Base-by-base conservation (phyloP, 257 asterid species). In the Forsythia viridissima region DNA sequence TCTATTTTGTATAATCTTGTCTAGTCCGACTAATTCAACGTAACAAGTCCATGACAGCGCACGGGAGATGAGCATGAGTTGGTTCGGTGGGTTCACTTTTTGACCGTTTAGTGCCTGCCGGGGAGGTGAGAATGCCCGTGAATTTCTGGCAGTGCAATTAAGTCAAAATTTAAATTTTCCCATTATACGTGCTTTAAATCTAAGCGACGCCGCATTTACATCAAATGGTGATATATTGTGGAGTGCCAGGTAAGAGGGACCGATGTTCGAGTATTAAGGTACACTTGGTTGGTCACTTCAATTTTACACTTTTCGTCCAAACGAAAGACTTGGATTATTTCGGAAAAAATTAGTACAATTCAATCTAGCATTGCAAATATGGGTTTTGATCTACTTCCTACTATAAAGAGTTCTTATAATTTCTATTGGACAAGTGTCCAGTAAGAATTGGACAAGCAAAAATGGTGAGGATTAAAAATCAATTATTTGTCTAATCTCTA, bases 111-210 rank as follows among this genome's bases (percentile, higher is more conserved):
- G 70, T 30, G 67, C 70, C 8, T 63, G 87, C 30, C 67, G 73
- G 10, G 82, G 72, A 80, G 87, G 91, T 82, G 89, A 87, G 88
- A 83, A 87, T 77, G 95, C 90, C 85, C 97, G 97, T 91, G 97
- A 91, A 68, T 83, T 80, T 83, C 87, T 82, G 88, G 42, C 85
- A 86, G 43, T 59, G 90, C 82, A 89, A 67, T 90, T 75, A 85
- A 80, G 61, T 76, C 75, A 51, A 71, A 8, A n/a, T 4, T 59
- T 34, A 18, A 57, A 57, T 21, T 9, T 61, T 61, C 16, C 15
- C 69, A 21, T 61, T 59, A 44, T 34, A 41, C 36, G 4, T 76
- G 48, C 15, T 76, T 36, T 76, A 40, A 21, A 59, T 61, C 20
- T 6, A 65, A 65, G 38, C 5, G 44, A 15, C 34, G 30, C 30